Base-by-base conservation (phyloP, 2,329 filamentous ascomycete genomes). In the Colletotrichum eremochloae region DNA sequence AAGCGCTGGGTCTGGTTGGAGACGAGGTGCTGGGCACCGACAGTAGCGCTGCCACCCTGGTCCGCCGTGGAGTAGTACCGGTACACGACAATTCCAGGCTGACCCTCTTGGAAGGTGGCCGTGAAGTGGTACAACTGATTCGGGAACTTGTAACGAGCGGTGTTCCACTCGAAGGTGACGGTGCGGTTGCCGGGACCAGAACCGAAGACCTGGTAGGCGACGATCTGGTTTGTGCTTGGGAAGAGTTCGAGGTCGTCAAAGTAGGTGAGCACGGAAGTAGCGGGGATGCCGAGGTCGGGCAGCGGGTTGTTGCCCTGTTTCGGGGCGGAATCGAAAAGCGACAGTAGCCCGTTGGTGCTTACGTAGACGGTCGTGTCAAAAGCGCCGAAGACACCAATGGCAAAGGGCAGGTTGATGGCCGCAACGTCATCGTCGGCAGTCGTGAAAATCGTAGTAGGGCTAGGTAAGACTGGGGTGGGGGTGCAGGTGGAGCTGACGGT, bases 91-190 rank as follows among this genome's bases (percentile, higher is more conserved):
- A 67, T 42, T 18, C 55, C 55, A 8, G 44, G 55, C 5, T 9
- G 15, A 15, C 55, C 53, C 42, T 67, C 64, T n/a, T 60, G 33
- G 4, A 67, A 67, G 20, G 64, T 60, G 20, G 33, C 18, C 7
- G 55, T 52, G 31, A 67, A 67, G n/a, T 60, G 55, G 42, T 52
- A 60, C 15, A 52, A 52, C 11, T 67, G 33, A n/a, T 40, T n/a
- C 1, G 20, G 2, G 20, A 5, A 0, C 1, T 14, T 9, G 1
- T 5, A 29, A 20, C 15, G 55, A 60, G 42, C 15, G 15, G 42
- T 18, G 7, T 20, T 24, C 55, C 55, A 67, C 24, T 67, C 64
- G 31, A 67, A 60, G 14, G 53, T 60, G 3, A 67, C 64, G 20
- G 9, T 60, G 20, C 64, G 64, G 33, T 18, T 60, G 33, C 55